Conservation (phyloP, 2,329 filamentous ascomycete species). For the Epichloe coenophiala region DNA sequence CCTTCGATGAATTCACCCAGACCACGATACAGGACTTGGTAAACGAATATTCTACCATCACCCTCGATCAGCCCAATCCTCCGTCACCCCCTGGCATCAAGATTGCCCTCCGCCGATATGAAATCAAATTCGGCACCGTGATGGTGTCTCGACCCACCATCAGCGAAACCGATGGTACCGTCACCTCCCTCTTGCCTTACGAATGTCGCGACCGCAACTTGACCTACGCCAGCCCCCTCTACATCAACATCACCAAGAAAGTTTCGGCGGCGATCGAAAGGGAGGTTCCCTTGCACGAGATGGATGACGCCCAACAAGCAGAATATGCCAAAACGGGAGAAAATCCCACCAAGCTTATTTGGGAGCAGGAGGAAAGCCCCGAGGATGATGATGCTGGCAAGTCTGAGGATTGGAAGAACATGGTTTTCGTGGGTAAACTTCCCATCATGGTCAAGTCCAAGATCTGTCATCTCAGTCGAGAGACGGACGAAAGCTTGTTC, state of each 20-base stretch:
- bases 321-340: constrained; percentile 42
- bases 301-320: constrained; percentile 50
- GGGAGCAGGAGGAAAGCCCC: constrained; percentile 45
- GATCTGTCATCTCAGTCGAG: constrained; percentile 77
- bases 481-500: constrained; percentile 77
- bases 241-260: constrained; percentile 76
- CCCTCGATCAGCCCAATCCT: constrained; percentile 85
- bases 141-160: constrained; percentile 82
- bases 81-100: constrained; percentile 62
- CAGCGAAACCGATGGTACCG: constrained; percentile 83
- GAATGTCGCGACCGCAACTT: constrained; percentile 92
- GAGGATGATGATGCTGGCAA: constrained; percentile 38
- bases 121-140: constrained; percentile 86
- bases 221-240: constrained; percentile 86
- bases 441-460: constrained; percentile 98
- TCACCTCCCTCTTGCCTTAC: constrained; percentile 76
- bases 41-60: constrained; percentile 79
- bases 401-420: constrained; percentile 46
- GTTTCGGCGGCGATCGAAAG: constrained; percentile 73
- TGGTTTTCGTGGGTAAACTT: constrained; percentile 86
- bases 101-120: constrained; percentile 79
- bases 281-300: constrained; percentile 50
- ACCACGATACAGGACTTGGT: constrained; percentile 92
- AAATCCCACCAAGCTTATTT: constrained; percentile 43
- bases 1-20: constrained; percentile 92